These are phyloP conservation scores for Monilinia aucupariae DNA, from an alignment of 2,329 filamentous ascomycete genomes.

Conservation along the genomic window DNA sequence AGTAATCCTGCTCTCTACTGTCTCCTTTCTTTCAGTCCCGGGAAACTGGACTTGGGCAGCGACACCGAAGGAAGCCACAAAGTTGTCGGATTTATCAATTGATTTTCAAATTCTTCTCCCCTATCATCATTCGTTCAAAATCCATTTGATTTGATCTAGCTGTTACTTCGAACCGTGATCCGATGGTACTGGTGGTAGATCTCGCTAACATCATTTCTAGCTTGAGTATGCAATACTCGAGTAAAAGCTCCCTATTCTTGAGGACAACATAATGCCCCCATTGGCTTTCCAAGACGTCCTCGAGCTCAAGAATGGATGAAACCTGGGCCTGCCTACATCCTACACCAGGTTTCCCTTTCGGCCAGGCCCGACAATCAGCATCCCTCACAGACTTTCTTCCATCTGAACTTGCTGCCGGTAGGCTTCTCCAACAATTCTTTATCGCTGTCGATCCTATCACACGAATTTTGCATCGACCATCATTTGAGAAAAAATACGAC, in stretches of 20 bases:
- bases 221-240: constrained; percentile 14
- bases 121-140: no score
- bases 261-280: background rate
- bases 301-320: constrained; percentile 50
- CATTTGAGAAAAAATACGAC: constrained; percentile 45
- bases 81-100: background rate
- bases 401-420: constrained; percentile 50
- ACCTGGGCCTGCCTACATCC: constrained; percentile 64
- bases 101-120: no score
- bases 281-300: constrained; percentile 19
- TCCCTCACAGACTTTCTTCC: constrained; percentile 58
- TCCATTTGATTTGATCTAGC: background rate
- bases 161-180: no score
- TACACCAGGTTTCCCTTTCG: constrained; percentile 57
- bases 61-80: no score
- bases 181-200: background rate
- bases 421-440: constrained; percentile 63
- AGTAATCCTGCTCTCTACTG: background rate
- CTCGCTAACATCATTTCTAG: background rate
- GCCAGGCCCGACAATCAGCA: constrained; percentile 43
- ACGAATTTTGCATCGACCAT: constrained; percentile 54
- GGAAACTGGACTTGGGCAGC: background rate
- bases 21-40: background rate
- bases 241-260: background rate
- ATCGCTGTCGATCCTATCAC: constrained; percentile 62